These are phyloP conservation scores for Conticribra guillardii DNA, from an alignment of 108 stramenopile species.

Conservation along the genomic window DNA sequence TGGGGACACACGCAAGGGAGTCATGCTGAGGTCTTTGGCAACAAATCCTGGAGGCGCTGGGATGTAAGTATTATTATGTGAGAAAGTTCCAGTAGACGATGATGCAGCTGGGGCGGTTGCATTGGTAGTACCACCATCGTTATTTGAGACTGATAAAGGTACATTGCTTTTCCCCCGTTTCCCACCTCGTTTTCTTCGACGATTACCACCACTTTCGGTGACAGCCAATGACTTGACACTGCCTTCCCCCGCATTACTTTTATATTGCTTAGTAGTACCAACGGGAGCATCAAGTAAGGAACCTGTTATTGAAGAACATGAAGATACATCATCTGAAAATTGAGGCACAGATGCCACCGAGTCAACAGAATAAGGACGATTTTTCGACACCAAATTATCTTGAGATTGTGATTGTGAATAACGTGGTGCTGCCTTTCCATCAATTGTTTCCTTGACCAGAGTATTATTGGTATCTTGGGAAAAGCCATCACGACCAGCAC, in stretches of 20 bases:
- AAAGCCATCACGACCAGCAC: too few relatives aligned
- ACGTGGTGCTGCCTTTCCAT: not conserved
- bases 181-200: slow-evolving; percentile 13
- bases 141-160: not conserved
- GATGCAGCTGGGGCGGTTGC: not conserved
- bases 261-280: slow-evolving; percentile 5
- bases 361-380: slow-evolving; percentile 32
- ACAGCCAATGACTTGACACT: not conserved
- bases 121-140: not conserved
- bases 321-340: slow-evolving; percentile 31
- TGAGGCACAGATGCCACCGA: slow-evolving; percentile 27
- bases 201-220: not conserved
- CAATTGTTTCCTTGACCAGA: too few relatives aligned
- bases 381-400: slow-evolving; percentile 16
- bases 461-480: too few relatives aligned
- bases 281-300: slow-evolving; percentile 17
- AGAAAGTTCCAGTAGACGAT: not conserved
- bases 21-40: slow-evolving; percentile 11
- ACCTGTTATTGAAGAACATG: slow-evolving; percentile 24
- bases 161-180: not conserved
- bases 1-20: slow-evolving; percentile 13
- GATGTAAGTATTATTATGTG: not conserved
- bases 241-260: not conserved
- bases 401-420: slow-evolving; percentile 6
- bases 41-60: slow-evolving; percentile 22